phyloP scores from a whole-genome alignment of 2,329 filamentous ascomycete species.

The Sporothrix euskadiensis region DNA sequence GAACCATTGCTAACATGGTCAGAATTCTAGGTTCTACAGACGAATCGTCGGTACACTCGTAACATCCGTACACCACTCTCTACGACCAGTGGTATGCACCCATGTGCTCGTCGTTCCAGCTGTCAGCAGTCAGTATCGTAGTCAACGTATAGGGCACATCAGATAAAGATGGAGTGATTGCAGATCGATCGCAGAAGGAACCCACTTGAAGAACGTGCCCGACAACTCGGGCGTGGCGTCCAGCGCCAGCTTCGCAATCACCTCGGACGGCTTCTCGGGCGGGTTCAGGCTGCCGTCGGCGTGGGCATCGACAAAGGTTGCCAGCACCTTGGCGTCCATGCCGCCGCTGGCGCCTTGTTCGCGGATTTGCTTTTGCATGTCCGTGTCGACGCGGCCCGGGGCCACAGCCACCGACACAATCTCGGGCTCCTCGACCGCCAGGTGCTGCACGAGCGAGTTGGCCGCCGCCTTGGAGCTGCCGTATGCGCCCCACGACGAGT shows the following conservation, averaged over 20 bases:
- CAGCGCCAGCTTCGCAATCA: slow-evolving; percentile 78
- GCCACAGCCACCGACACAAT: slow-evolving; percentile 72
- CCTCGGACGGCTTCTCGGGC: slow-evolving; percentile 80
- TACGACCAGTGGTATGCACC: slow-evolving; percentile 43
- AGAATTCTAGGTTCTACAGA: background rate
- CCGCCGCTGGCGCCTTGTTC: slow-evolving; percentile 51
- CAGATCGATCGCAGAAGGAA: slow-evolving; percentile 28
- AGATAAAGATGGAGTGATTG: too few species aligned
- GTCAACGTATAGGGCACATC: background rate
- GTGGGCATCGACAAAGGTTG: slow-evolving; percentile 68
- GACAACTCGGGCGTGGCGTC: slow-evolving; percentile 66
- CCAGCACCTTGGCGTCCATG: slow-evolving; percentile 61
- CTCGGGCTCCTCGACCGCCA: slow-evolving; percentile 74
- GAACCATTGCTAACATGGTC: slow-evolving; percentile 18
- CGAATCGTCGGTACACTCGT: background rate
- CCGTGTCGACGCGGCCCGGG: slow-evolving; percentile 82
- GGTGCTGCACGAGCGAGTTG: slow-evolving; percentile 73
- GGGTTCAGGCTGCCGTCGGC: slow-evolving; percentile 70
- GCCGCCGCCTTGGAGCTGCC: slow-evolving; percentile 80
- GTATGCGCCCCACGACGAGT: slow-evolving; percentile 76
- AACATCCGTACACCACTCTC: background rate
- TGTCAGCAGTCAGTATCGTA: slow-evolving; percentile 35
- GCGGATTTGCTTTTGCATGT: slow-evolving; percentile 83
- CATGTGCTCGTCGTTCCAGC: slow-evolving; percentile 57
- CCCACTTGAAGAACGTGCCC: slow-evolving; percentile 72